Evolutionary conservation across 208 protist genomes (phyloP).

Genomic region (Leishmania guyanensis): DNA sequence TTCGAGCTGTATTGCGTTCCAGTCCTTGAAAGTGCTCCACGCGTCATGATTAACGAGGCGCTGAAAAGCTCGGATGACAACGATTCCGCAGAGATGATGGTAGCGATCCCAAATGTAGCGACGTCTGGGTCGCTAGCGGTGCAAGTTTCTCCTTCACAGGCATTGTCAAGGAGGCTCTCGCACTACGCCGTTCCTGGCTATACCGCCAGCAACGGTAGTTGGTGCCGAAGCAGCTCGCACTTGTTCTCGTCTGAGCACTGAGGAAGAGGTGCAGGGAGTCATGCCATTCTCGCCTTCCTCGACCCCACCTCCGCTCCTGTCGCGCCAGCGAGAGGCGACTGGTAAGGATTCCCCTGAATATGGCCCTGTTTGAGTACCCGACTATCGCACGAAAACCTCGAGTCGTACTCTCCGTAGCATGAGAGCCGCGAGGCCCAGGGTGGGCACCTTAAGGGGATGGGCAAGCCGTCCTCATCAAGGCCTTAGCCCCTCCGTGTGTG

Average conservation of each 20-base stretch:
- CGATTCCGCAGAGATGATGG: neutral
- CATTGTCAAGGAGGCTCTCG: neutral
- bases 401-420: too few species aligned
- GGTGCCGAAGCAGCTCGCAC: constrained; percentile 3
- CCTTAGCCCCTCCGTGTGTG: too few species aligned
- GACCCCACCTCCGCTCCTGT: neutral
- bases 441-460: too few species aligned
- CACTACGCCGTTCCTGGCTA: neutral
- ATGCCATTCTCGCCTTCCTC: neutral
- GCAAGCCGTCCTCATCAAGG: too few species aligned
- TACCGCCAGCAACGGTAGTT: neutral
- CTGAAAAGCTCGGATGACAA: neutral
- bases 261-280: neutral
- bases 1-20: neutral
- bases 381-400: too few species aligned
- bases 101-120: neutral
- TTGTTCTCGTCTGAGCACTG: neutral
- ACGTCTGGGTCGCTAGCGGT: neutral
- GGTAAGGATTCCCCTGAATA: too few species aligned
- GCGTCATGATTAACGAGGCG: neutral
- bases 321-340: too few species aligned
- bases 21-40: neutral
- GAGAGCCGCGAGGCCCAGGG: too few species aligned
- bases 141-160: neutral
- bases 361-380: too few species aligned